Conservation (phyloP, 2,329 filamentous ascomycete genomes). For the Diaporthe caulivora region DNA sequence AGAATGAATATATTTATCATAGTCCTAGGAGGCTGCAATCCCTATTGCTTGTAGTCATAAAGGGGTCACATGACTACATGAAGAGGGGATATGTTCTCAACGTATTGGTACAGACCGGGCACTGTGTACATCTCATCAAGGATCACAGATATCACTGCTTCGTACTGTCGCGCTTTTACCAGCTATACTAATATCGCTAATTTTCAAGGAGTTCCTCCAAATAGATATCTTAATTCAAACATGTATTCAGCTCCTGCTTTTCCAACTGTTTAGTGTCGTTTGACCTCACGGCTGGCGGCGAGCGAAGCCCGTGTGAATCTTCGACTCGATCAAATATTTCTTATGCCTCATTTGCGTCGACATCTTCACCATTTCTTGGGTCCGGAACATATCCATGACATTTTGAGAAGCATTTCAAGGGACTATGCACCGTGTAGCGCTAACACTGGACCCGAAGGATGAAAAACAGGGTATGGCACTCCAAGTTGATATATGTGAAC, state of each 20-base stretch:
- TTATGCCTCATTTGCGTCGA: not conserved
- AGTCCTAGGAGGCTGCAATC: not conserved
- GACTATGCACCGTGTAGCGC: not conserved
- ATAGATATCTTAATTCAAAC: not conserved
- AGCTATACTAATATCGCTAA: not conserved
- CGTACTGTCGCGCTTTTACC: not conserved
- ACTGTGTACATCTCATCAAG: not conserved
- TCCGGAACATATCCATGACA: not conserved
- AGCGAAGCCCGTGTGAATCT: not conserved
- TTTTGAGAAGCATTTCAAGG: not conserved
- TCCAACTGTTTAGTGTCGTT: not conserved
- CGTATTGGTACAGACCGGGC: not conserved
- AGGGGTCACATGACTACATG: no score
- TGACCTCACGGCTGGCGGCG: not conserved
- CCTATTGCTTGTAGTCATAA: no score
- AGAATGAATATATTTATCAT: no score
- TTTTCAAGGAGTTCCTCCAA: not conserved
- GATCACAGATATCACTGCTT: not conserved
- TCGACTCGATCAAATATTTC: not conserved
- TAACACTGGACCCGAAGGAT: not conserved
- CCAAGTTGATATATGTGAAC: no score
- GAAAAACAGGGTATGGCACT: not conserved
- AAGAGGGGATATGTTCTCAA: no score
- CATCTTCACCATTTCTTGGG: not conserved
- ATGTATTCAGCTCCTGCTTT: not conserved